These are phyloP conservation scores for Globisporangium lucens DNA, from an alignment of 352 stramenopile genomes.

Conservation along the genomic window DNA sequence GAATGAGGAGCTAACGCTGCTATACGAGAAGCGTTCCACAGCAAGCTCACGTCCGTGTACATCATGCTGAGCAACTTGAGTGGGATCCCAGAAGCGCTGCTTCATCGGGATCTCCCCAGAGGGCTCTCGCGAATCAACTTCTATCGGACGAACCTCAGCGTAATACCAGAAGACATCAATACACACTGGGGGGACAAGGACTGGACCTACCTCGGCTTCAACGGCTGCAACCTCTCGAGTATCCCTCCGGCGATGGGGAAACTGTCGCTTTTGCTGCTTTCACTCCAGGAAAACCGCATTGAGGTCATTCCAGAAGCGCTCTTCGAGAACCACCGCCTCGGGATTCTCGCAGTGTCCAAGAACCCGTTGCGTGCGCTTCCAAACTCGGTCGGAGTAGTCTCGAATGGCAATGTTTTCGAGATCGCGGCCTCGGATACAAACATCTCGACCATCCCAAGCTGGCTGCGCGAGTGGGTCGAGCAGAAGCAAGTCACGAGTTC, in stretches of 20 bases:
- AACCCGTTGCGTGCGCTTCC: slow-evolving; percentile 32
- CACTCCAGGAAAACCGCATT: not conserved
- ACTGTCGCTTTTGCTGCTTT: slow-evolving; percentile 42
- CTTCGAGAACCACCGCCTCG: slow-evolving; percentile 54
- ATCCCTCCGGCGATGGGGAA: slow-evolving; percentile 40
- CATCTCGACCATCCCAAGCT: not conserved
- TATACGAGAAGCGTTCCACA: not conserved
- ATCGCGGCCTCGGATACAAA: not conserved
- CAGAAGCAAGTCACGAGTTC: too few relatives aligned
- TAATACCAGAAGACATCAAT: not conserved
- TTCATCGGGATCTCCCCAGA: not conserved
- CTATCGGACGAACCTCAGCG: not conserved
- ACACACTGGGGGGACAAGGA: not conserved
- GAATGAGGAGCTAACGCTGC: not conserved
- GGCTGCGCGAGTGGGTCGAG: not conserved
- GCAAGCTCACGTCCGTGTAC: not conserved
- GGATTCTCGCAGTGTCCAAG: slow-evolving; percentile 40
- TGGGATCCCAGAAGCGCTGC: not conserved
- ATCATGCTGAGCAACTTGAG: slow-evolving; percentile 1
- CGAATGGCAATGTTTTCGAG: not conserved
- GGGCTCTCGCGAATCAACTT: not conserved
- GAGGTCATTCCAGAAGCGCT: slow-evolving; percentile 44
- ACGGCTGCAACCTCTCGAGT: slow-evolving; percentile 20
- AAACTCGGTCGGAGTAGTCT: slow-evolving; percentile 1
- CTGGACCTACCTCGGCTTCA: slow-evolving; percentile 3